Evolutionary conservation across 495 filamentous ascomycete species (phyloP).

Genomic region (Podospora pseudopauciseta): DNA sequence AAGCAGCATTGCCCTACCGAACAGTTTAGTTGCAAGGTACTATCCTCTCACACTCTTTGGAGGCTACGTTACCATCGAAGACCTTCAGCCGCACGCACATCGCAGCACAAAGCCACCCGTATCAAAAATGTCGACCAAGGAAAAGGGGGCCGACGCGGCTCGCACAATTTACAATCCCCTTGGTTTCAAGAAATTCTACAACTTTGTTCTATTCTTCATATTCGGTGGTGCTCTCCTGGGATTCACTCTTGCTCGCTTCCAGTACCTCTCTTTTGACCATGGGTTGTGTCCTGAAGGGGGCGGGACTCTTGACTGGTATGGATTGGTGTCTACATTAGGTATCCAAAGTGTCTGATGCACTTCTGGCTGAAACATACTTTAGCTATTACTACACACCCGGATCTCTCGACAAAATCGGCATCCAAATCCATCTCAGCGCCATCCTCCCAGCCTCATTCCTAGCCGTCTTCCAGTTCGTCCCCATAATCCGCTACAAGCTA

Average conservation of each 20-base stretch:
- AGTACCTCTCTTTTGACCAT: conserved; percentile 34
- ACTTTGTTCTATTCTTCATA: conserved; percentile 39
- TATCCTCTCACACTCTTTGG: too few species aligned
- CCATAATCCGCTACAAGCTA: conserved; percentile 46
- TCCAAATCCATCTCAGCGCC: conserved; percentile 46
- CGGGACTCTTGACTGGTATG: conserved; percentile 43
- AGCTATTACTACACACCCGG: conserved; percentile 41
- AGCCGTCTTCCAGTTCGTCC: conserved; percentile 49
- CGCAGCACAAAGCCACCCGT: neutral
- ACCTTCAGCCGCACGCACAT: neutral
- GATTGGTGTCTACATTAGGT: too few species aligned
- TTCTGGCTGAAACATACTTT: conserved; percentile 5
- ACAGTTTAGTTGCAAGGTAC: neutral
- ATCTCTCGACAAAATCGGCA: conserved; percentile 37
- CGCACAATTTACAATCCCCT: conserved; percentile 29
- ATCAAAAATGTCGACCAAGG: neutral
- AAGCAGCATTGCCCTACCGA: neutral
- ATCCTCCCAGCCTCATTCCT: conserved; percentile 50
- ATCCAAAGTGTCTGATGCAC: too few species aligned
- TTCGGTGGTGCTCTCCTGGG: conserved; percentile 34
- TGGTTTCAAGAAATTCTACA: conserved; percentile 38
- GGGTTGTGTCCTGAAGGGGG: conserved; percentile 17
- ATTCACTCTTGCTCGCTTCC: conserved; percentile 36
- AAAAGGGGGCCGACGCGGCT: neutral
- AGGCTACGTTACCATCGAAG: neutral